Percentiles rank a stretch among this genome's conserved stretches.
Evolutionary conservation across 2,329 filamentous ascomycete species (phyloP).

Genomic region (Arthrobotrys conoides): DNA sequence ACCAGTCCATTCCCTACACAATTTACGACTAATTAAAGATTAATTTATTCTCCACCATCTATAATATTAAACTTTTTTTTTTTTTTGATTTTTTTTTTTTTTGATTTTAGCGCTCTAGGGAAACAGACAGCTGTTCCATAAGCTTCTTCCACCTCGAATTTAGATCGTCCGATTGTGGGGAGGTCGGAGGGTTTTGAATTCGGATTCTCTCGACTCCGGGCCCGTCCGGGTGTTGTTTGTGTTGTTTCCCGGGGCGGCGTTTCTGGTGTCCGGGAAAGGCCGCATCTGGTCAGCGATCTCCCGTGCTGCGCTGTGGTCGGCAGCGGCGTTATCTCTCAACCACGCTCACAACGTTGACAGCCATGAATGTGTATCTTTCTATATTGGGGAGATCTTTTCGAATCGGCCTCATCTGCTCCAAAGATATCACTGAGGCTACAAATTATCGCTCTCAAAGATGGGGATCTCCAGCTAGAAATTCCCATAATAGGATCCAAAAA

Average conservation of each 20-base stretch:
- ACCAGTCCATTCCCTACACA: neutral
- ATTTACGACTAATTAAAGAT: conserved; percentile 1
- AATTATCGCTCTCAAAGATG: conserved; percentile 18
- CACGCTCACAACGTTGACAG: neutral
- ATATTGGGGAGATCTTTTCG: neutral
- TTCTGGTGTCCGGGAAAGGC: neutral
- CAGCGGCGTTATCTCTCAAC: neutral
- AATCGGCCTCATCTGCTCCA: conserved; percentile 1
- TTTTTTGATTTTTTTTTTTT: too few species aligned
- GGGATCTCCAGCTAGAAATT: neutral
- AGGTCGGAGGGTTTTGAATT: too few species aligned
- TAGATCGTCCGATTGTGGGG: neutral
- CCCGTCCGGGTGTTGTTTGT: neutral
- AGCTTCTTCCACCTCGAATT: conserved; percentile 14
- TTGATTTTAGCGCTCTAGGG: conserved; percentile 10
- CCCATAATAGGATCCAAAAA: neutral
- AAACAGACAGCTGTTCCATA: conserved; percentile 12
- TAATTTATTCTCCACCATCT: conserved; percentile 3
- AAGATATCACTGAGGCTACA: neutral
- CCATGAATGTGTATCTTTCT: neutral
- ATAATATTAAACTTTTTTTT: conserved; percentile 1
- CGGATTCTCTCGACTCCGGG: neutral
- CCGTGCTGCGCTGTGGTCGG: conserved; percentile 8
- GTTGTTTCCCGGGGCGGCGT: conserved; percentile 27
- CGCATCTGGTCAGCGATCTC: conserved; percentile 41